Conservation (phyloP, 2,329 filamentous ascomycete genomes). For the Aspergillus alliaceus region DNA sequence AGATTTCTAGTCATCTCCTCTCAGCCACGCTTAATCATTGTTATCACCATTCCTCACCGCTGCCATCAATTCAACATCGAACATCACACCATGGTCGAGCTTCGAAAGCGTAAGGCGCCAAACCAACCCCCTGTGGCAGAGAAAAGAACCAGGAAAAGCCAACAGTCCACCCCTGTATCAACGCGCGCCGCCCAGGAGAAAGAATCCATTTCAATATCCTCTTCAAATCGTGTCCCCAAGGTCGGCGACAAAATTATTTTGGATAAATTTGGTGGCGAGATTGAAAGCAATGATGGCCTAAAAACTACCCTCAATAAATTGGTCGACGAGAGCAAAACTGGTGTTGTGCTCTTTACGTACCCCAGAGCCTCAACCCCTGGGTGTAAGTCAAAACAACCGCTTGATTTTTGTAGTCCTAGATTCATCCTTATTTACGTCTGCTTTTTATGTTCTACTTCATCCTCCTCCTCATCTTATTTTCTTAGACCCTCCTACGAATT, state of each 20-base stretch:
- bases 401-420: not conserved
- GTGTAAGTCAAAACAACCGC: constrained; percentile 63
- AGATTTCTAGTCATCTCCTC: not conserved
- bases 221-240: constrained; percentile 23
- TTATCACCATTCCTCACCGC: not conserved
- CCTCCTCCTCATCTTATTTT: too few species aligned
- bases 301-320: constrained; percentile 79
- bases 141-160: constrained; percentile 27
- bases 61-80: not conserved
- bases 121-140: constrained; percentile 41
- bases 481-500: too few species aligned
- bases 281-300: constrained; percentile 81
- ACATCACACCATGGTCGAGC: constrained; percentile 50
- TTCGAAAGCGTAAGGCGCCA: constrained; percentile 63
- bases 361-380: constrained; percentile 92
- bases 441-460: too few species aligned
- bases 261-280: constrained; percentile 62
- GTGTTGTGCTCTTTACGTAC: constrained; percentile 92
- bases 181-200: constrained; percentile 33
- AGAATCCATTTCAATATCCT: too few species aligned
- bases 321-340: constrained; percentile 77
- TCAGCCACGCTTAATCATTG: not conserved
- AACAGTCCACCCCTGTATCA: constrained; percentile 27
- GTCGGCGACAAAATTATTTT: constrained; percentile 56
- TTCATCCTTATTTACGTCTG: not conserved